Conservation (phyloP, 2,329 filamentous ascomycete species). For the Phialemoniopsis sp. region DNA sequence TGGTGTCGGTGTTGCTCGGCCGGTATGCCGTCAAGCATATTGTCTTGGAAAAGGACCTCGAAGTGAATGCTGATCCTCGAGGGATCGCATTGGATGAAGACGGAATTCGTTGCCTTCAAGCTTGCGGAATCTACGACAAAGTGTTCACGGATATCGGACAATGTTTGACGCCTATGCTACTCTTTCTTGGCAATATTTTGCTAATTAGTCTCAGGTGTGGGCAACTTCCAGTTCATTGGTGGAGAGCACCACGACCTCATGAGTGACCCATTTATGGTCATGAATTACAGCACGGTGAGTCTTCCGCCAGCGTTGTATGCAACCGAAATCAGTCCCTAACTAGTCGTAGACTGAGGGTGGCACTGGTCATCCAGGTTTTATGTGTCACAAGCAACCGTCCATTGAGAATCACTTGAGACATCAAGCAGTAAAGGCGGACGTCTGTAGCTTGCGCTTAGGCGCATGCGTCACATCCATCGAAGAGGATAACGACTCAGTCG, state of each 20-base stretch:
- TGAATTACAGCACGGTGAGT: no score
- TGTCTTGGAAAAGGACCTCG: conserved; percentile 18
- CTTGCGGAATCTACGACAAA: conserved; percentile 15
- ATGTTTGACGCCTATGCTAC: not conserved
- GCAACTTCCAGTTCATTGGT: no score
- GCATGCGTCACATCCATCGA: no score
- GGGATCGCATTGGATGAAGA: conserved; percentile 24
- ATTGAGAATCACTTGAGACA: conserved; percentile 12
- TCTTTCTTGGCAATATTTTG: no score
- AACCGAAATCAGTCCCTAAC: not conserved
- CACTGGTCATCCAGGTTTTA: conserved; percentile 16
- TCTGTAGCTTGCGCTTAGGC: no score
- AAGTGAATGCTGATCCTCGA: conserved; percentile 19
- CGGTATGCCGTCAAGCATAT: conserved; percentile 9
- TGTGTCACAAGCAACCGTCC: conserved; percentile 19
- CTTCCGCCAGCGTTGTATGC: no score
- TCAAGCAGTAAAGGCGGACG: no score
- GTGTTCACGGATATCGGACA: conserved; percentile 15
- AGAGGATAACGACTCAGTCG: no score
- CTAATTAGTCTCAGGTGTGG: no score
- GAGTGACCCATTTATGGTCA: no score
- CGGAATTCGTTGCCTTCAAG: conserved; percentile 19
- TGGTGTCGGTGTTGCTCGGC: conserved; percentile 14
- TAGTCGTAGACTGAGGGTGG: conserved; percentile 15
- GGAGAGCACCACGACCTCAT: no score